These are phyloP conservation scores for Clonostachys byssicola DNA, from an alignment of 2,329 filamentous ascomycete genomes.

Conservation along the genomic window DNA sequence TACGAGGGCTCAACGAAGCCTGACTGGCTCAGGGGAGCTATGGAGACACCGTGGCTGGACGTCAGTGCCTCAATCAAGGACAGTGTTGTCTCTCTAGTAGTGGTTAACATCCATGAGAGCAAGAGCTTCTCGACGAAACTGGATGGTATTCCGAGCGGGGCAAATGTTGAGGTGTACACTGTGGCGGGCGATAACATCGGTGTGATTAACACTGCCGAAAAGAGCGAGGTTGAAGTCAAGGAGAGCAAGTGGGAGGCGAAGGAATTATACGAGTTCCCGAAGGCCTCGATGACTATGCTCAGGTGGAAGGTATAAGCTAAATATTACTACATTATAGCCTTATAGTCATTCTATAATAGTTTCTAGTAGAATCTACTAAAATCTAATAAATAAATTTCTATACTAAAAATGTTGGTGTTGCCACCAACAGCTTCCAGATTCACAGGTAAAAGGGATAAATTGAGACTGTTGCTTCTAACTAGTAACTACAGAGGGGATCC, in stretches of 20 bases:
- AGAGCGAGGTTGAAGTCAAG: conserved; percentile 50
- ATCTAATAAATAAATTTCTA: too few species aligned
- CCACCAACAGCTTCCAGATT: too few species aligned
- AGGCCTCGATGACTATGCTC: conserved; percentile 67
- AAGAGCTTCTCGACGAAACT: conserved; percentile 55
- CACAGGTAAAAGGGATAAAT: too few species aligned
- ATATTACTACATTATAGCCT: too few species aligned
- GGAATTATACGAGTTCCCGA: conserved; percentile 61
- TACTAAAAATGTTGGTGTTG: too few species aligned
- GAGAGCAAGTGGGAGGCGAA: conserved; percentile 55
- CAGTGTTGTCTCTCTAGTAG: conserved; percentile 60
- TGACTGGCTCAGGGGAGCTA: conserved; percentile 57
- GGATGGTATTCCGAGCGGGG: conserved; percentile 41
- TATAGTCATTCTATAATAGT: too few species aligned
- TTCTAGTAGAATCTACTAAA: too few species aligned
- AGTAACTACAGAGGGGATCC: too few species aligned
- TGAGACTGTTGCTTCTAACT: too few species aligned
- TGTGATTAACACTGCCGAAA: conserved; percentile 59
- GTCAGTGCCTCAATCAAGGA: conserved; percentile 56
- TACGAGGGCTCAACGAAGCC: conserved; percentile 67
- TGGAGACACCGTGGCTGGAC: conserved; percentile 69
- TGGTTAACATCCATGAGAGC: conserved; percentile 67
- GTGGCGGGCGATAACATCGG: conserved; percentile 40
- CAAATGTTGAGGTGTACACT: conserved; percentile 51
- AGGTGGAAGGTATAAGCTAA: conserved; percentile 39